phyloP scores from a whole-genome alignment of 768 basidiomycete species.

The Podaxis sp. region DNA sequence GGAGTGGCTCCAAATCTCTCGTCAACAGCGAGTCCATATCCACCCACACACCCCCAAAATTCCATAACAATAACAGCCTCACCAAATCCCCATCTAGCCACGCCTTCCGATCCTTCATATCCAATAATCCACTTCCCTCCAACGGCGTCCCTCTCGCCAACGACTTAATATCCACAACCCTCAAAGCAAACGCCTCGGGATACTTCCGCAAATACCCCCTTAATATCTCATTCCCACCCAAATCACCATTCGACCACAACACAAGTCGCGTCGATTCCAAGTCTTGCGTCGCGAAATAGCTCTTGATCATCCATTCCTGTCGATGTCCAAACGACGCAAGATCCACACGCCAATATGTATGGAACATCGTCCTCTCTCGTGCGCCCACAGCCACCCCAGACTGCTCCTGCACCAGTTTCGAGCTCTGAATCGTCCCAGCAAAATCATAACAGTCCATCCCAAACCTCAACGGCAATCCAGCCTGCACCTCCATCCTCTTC shows the following conservation, averaged over 20 bases:
- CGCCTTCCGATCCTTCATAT: constrained; percentile 67
- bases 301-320: constrained; percentile 89
- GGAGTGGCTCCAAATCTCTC: constrained; percentile 77
- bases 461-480: constrained; percentile 72
- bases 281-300: constrained; percentile 92
- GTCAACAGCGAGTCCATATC: constrained; percentile 97
- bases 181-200: constrained; percentile 69
- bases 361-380: constrained; percentile 61
- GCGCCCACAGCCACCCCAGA: constrained; percentile 8
- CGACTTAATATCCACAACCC: constrained; percentile 57
- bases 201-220: constrained; percentile 53
- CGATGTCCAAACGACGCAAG: constrained; percentile 75
- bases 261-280: constrained; percentile 57
- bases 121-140: constrained; percentile 57
- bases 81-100: constrained; percentile 96
- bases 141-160: constrained; percentile 78
- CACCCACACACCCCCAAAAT: constrained; percentile 90
- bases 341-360: constrained; percentile 94
- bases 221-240: constrained; percentile 53
- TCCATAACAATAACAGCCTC: constrained; percentile 85
- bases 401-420: too few relatives aligned
- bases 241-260: constrained; percentile 90
- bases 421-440: constrained; percentile 67
- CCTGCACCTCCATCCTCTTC: constrained; percentile 67
- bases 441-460: constrained; percentile 93